Conservation (phyloP, 2,329 filamentous ascomycete genomes). For the Cryphonectria carpinicola region DNA sequence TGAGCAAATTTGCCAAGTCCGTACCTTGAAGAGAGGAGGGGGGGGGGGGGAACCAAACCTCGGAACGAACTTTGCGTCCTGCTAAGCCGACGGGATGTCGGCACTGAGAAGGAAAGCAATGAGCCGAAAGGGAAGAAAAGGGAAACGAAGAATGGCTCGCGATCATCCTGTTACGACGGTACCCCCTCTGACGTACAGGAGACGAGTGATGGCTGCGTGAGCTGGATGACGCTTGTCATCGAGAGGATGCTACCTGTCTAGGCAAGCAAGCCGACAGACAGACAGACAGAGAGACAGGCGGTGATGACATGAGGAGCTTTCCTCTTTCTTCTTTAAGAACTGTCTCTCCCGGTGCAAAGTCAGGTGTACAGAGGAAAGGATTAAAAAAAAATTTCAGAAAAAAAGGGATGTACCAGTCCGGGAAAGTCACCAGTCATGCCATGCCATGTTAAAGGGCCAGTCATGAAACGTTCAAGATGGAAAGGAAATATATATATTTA, state of each 20-base stretch:
- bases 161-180: not conserved
- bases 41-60: not conserved
- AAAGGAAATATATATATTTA: not conserved
- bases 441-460: not conserved
- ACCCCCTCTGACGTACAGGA: slow-evolving; percentile 1
- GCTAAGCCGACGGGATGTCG: not conserved
- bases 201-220: not conserved
- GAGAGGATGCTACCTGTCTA: not conserved
- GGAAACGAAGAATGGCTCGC: not conserved
- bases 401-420: not conserved
- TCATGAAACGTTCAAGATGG: not conserved
- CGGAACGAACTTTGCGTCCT: not conserved
- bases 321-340: not conserved
- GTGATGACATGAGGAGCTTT: not conserved
- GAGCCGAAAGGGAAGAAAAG: not conserved
- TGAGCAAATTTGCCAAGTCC: not conserved
- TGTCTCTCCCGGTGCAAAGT: not conserved
- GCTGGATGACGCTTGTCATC: slow-evolving; percentile 6
- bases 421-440: not conserved
- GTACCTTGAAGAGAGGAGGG: not conserved
- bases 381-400: not conserved
- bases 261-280: not conserved
- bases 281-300: not conserved
- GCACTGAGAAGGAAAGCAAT: not conserved
- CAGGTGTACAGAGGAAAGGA: not conserved